These are phyloP conservation scores for Sugiyamaella smithiae DNA, from an alignment of 805 yeast species.

Conservation along the genomic window DNA sequence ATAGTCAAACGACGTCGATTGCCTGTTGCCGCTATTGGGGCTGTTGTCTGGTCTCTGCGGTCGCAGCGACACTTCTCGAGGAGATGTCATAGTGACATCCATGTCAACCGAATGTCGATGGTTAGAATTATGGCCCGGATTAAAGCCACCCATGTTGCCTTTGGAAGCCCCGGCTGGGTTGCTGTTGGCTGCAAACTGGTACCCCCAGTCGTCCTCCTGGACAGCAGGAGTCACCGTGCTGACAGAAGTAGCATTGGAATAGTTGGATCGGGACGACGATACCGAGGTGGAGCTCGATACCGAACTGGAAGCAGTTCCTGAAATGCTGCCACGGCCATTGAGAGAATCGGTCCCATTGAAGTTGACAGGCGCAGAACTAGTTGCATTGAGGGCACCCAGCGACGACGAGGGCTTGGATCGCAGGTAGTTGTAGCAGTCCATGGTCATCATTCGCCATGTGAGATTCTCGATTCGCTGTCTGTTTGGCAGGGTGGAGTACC, in stretches of 20 bases:
- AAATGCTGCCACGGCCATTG: neutral
- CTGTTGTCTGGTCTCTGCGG: conserved; percentile 7
- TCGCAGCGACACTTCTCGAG: conserved; percentile 8
- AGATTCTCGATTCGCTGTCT: conserved; percentile 75
- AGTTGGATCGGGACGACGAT: conserved; percentile 6
- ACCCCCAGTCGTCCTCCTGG: neutral
- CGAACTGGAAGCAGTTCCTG: conserved; percentile 1
- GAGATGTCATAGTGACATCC: neutral
- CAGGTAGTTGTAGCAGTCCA: conserved; percentile 3
- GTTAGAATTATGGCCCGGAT: no score
- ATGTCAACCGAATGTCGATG: no score
- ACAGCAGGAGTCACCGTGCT: conserved; percentile 1
- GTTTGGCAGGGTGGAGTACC: conserved; percentile 64
- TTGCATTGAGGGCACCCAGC: neutral
- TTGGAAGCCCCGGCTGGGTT: no score
- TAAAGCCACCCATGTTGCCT: no score
- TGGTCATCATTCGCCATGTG: conserved; percentile 79
- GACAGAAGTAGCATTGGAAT: conserved; percentile 1
- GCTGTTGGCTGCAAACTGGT: no score
- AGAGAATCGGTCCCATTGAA: neutral
- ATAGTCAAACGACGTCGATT: conserved; percentile 48
- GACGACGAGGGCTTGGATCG: neutral
- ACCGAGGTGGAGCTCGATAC: conserved; percentile 6
- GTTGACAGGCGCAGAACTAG: neutral
- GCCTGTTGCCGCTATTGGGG: conserved; percentile 48